These are phyloP conservation scores for Pseudozyma sp. DNA, from an alignment of 1,284 basidiomycete species.

Conservation along the genomic window DNA sequence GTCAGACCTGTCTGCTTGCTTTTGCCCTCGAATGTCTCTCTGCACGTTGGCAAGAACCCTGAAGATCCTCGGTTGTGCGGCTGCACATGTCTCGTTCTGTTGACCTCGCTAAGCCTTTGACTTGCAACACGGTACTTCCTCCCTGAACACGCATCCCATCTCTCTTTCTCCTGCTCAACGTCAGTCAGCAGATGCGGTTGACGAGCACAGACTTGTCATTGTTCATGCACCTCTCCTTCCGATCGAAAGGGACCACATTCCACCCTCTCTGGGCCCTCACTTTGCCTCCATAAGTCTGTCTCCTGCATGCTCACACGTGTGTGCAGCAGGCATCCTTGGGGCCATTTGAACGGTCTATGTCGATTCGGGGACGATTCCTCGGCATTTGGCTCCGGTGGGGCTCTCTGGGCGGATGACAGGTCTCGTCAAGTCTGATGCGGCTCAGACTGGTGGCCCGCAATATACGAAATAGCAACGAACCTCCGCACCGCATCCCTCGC, in stretches of 20 bases:
- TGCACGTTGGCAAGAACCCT: not conserved
- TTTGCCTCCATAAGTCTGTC: not conserved
- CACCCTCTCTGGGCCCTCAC: slow-evolving; percentile 4
- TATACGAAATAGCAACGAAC: not conserved
- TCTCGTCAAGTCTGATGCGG: too few species aligned
- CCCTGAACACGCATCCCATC: not conserved
- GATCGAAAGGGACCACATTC: slow-evolving; percentile 15
- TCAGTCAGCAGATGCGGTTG: too few species aligned
- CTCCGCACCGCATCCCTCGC: not conserved
- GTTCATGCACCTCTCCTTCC: slow-evolving; percentile 13
- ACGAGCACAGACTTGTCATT: not conserved
- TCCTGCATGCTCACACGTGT: not conserved
- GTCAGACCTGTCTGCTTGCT: not conserved
- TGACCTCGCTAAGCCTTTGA: not conserved
- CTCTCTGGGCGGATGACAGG: too few species aligned
- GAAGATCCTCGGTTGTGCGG: slow-evolving; percentile 15
- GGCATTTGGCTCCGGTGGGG: too few species aligned
- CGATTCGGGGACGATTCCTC: too few species aligned
- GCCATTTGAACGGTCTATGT: too few species aligned
- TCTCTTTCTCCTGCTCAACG: too few species aligned
- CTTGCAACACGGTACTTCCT: not conserved
- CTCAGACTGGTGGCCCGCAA: too few species aligned
- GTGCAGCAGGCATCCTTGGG: too few species aligned
- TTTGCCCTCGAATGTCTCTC: too few species aligned
- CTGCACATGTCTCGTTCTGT: slow-evolving; percentile 3